phyloP scores from a whole-genome alignment of 2,329 filamentous ascomycete species.

The Myotisia sp. region DNA sequence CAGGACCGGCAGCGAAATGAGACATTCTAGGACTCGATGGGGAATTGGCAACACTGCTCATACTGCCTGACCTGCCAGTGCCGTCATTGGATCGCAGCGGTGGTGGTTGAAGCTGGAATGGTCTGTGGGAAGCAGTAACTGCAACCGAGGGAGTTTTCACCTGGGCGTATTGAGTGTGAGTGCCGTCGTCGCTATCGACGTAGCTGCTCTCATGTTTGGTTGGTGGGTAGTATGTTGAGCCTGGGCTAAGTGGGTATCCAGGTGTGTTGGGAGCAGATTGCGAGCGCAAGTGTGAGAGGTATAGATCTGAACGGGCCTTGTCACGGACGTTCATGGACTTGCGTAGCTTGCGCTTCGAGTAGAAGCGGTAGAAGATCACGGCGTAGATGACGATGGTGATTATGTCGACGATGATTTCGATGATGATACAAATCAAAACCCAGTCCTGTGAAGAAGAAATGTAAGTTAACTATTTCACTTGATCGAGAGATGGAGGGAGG shows the following conservation, averaged over 20 bases:
- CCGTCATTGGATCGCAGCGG: constrained; percentile 43
- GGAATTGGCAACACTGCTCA: constrained; percentile 24
- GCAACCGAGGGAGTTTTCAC: constrained; percentile 48
- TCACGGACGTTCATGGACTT: constrained; percentile 96
- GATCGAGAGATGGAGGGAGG: constrained; percentile 8
- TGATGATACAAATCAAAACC: constrained; percentile 90
- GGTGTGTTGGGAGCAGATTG: constrained; percentile 94
- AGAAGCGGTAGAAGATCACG: constrained; percentile 93
- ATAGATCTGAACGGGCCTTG: constrained; percentile 83
- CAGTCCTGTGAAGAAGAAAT: constrained; percentile 52
- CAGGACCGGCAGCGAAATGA: constrained; percentile 56
- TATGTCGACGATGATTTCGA: constrained; percentile 84
- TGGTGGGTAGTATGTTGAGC: constrained; percentile 35
- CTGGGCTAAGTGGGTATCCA: constrained; percentile 59
- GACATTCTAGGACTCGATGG: constrained; percentile 19
- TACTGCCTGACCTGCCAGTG: constrained; percentile 63
- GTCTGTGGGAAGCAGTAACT: constrained; percentile 34
- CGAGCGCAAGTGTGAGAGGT: constrained; percentile 68
- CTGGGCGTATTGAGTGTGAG: constrained; percentile 39
- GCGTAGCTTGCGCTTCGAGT: constrained; percentile 84
- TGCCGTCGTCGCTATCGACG: constrained; percentile 23
- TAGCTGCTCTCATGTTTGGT: constrained; percentile 39
- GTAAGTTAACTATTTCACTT: constrained; percentile 13
- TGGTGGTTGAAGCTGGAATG: constrained; percentile 80
- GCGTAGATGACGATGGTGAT: constrained; percentile 87